Base-by-base conservation (phyloP, 331 rosid species). In the Malus hybrid region DNA sequence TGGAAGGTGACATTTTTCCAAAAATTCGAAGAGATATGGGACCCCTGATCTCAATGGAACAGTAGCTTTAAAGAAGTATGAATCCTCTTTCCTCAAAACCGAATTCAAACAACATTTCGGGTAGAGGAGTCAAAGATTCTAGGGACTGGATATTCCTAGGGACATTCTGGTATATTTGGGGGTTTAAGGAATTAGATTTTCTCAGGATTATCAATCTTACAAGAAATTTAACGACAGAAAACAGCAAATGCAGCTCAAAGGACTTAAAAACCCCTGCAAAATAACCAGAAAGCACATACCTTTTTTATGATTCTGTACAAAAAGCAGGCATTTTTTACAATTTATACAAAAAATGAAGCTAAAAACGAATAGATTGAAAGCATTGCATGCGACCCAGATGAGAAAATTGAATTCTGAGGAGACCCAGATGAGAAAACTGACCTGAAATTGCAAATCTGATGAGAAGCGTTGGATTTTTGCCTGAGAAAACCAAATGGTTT, bases 1-100 rank as follows among this genome's bases (percentile, higher is more conserved):
- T 72, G 34, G 84, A 48, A 46, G 84, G 78, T 56, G 83, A 71
- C 87, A 83, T 87, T 60, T 74, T 70, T 59, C 19, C 31, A 13
- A 39, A 62, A 44, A 36, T 73, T 68, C 8, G 7, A 64, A 75
- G 39, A 79, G 71, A 28, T 34, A 76, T 4, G 6, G 32, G 60
- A 67, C 59, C 69, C 27, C 55, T 54, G 64, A 62, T 66, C 66
- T 50, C 48, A 79, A 80, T 52, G 18, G 16, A 39, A 69, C 36
- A 48, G 50, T 33, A 79, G 73, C 11, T 28, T 66, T 10, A 71
- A 84, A 71, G 68, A 71, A 19, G 59, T 55, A 50, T 31, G 70
- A 84, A 69, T 27, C 42, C 6, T 24, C 44, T 5, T 50, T n/a
- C 6, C 28, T 72, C 31, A 9, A 72, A 72, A 62, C 29, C 11